A percentile compares a stretch with the other conserved stretches of the same genome.
Conservation (phyloP, 371 early-diverging fungal species). For the Mortierella sp. region DNA sequence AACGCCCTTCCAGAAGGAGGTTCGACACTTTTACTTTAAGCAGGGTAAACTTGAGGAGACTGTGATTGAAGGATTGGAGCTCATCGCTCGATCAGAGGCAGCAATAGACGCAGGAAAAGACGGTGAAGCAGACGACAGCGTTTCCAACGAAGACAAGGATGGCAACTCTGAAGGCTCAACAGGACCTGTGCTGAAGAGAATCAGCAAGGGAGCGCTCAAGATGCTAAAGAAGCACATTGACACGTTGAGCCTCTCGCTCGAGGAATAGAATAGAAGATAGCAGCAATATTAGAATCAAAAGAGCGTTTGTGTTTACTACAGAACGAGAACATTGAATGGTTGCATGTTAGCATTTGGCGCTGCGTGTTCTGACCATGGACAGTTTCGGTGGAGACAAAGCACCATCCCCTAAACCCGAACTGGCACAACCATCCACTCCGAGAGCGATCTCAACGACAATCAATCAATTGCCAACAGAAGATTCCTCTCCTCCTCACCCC, state of each 20-base stretch:
- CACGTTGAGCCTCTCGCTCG: slow-evolving; percentile 30
- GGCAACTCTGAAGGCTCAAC: no score
- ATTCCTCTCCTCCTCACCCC: no score
- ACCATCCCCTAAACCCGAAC: no score
- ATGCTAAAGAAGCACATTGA: slow-evolving; percentile 55
- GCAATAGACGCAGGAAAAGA: slow-evolving; percentile 2
- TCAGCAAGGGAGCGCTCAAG: slow-evolving; percentile 52
- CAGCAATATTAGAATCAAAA: no score
- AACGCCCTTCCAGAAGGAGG: slow-evolving; percentile 33
- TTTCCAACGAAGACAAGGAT: not conserved
- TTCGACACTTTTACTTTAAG: slow-evolving; percentile 41
- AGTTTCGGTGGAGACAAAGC: no score
- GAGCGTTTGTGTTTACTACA: no score
- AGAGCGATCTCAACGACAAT: no score
- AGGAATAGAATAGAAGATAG: slow-evolving; percentile 26
- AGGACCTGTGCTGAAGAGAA: slow-evolving; percentile 11
- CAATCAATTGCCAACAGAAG: no score
- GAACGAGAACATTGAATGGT: no score
- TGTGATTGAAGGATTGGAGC: slow-evolving; percentile 52
- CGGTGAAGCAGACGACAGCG: not conserved
- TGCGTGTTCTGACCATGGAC: no score
- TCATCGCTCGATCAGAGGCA: slow-evolving; percentile 42
- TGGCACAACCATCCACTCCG: no score
- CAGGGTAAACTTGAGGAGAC: slow-evolving; percentile 38
- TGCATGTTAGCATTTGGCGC: no score